Conservation (phyloP, 1,284 basidiomycete genomes). For the Trichosporon sp. region DNA sequence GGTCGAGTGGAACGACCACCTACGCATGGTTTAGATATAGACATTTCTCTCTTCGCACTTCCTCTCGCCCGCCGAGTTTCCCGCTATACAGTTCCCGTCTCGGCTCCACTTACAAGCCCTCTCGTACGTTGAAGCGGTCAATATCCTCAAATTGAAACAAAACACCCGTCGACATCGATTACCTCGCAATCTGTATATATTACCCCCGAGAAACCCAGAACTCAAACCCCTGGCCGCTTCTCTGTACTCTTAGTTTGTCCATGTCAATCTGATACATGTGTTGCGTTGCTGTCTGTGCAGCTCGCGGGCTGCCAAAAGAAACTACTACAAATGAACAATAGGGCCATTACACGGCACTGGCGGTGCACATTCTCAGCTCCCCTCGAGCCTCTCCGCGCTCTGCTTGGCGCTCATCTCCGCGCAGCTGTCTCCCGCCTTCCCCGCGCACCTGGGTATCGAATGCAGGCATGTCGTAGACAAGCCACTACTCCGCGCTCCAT, state of each 20-base stretch:
- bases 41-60: background rate
- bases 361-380: too few species aligned
- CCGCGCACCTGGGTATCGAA: too few species aligned
- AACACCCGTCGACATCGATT: background rate
- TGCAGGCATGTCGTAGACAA: too few species aligned
- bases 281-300: background rate
- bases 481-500: too few species aligned
- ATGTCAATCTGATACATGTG: constrained; percentile 3
- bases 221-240: background rate
- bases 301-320: background rate
- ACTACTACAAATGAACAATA: background rate
- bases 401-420: too few species aligned
- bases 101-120: background rate
- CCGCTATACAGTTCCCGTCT: background rate
- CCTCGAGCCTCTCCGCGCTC: too few species aligned
- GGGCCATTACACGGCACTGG: background rate
- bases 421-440: too few species aligned
- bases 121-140: background rate
- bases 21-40: constrained; percentile 18
- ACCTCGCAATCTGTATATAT: background rate
- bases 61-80: background rate
- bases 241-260: background rate
- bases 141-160: background rate
- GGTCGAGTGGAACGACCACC: constrained; percentile 23
- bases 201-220: background rate